phyloP scores from a whole-genome alignment of 345 rosid genomes.

The Boechera stricta region DNA sequence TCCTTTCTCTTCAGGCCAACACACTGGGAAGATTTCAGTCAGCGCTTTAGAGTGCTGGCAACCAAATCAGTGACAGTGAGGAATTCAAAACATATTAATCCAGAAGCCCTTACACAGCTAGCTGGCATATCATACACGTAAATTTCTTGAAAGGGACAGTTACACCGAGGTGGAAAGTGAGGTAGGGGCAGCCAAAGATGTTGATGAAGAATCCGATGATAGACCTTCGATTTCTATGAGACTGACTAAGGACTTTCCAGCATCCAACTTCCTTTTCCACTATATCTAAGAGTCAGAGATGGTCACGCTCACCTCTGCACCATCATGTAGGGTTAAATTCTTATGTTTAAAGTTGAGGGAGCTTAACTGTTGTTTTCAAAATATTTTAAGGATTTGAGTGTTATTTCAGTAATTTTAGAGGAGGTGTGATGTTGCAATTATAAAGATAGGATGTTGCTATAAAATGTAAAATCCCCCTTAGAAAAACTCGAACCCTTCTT shows the following conservation, averaged over 20 bases:
- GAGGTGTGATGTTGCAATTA: slow-evolving; percentile 1
- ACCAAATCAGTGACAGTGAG: slow-evolving; percentile 67
- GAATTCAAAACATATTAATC: slow-evolving; percentile 59
- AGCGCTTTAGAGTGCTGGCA: slow-evolving; percentile 63
- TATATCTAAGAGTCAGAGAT: too few relatives aligned
- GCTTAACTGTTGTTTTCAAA: neutral
- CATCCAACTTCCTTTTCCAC: too few relatives aligned
- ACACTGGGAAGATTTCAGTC: slow-evolving; percentile 76
- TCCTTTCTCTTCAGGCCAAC: slow-evolving; percentile 62
- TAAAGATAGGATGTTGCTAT: neutral
- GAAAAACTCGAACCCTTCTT: neutral
- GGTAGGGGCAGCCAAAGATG: too few relatives aligned
- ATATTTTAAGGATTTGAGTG: neutral
- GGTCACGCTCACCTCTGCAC: too few relatives aligned
- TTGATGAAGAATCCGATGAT: too few relatives aligned
- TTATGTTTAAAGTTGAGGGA: neutral
- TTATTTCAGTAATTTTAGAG: neutral
- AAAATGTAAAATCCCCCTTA: neutral
- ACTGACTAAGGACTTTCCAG: too few relatives aligned
- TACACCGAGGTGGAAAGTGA: too few relatives aligned
- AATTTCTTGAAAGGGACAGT: slow-evolving; percentile 46
- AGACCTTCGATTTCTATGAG: too few relatives aligned
- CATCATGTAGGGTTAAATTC: too few relatives aligned
- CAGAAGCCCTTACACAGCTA: slow-evolving; percentile 62
- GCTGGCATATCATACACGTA: slow-evolving; percentile 58